Evolutionary conservation across 768 basidiomycete genomes (phyloP), one percentile per base, ranked within the genome.

Genomic region (Amyloporia xantha): DNA sequence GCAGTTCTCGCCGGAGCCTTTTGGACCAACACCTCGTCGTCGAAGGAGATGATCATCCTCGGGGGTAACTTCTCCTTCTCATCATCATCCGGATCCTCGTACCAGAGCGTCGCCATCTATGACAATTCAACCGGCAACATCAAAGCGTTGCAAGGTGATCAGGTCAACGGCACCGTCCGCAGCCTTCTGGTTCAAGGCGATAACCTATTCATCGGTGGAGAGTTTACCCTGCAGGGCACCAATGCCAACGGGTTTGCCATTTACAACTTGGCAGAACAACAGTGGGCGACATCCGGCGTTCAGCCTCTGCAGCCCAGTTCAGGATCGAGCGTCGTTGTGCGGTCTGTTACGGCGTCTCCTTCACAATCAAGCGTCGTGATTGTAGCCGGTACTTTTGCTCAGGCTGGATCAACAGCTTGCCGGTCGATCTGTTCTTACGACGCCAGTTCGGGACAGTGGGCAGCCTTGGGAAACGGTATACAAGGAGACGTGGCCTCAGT

Each of bases 41-140:
- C 69, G 9, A 73, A 77, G 39, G 79, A 88, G 48, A 66, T 91
- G 17, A 79, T 81, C 37, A 79, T 97, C 53, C 71, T 97, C 41
- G 95, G 93, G 26, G 95, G 95, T 28, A 92, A 93, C 64, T 99
- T 97, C 63, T 78, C 86, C 1, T 82, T 82, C 60, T 51, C 71
- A 5, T 53, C 68, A 2, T 69, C 69, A 5, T 61, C 65, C 5
- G 67, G 72, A 1, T 53, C 65, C 15, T 60, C 61, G 2, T 73
- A 79, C 2, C 70, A 75, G 52, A 81, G 75, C 25, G 61, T 95
- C 19, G 89, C 79, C 1, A 66, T 92, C 26, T 96, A 95, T 61
- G 75, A 92, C 60, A 65, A 76, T 2, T 59, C 66, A 5, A 67
- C 76, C 3, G 71, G 67, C 1, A 68, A 68, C 5, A 65, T 86